phyloP scores from a whole-genome alignment of 768 basidiomycete species.

The Collybia mongolica region DNA sequence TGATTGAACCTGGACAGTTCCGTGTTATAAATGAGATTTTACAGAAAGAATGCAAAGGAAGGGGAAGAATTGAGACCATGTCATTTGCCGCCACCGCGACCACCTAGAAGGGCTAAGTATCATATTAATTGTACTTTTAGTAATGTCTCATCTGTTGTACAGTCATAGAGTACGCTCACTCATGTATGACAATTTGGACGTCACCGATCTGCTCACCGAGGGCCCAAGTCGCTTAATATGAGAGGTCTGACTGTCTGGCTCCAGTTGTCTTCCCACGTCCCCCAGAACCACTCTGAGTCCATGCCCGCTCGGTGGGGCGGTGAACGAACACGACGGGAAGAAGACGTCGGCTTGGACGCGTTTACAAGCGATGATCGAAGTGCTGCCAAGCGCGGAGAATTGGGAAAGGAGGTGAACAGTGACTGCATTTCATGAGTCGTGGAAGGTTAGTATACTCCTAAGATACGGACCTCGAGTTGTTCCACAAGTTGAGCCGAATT shows the following conservation, averaged over 20 bases:
- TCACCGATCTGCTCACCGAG: background rate
- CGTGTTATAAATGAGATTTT: slow-evolving; percentile 85
- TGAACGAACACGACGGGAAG: slow-evolving; percentile 18
- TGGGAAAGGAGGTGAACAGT: slow-evolving; percentile 61
- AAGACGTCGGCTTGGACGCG: slow-evolving; percentile 23
- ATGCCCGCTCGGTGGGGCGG: slow-evolving; percentile 17
- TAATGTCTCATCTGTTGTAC: slow-evolving; percentile 6
- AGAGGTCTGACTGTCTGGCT: slow-evolving; percentile 62
- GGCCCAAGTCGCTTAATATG: slow-evolving; percentile 26
- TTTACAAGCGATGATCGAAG: slow-evolving; percentile 51
- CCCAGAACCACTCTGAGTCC: slow-evolving; percentile 53
- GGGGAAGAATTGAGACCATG: slow-evolving; percentile 83
- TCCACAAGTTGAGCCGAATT: slow-evolving; percentile 64
- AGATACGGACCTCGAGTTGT: slow-evolving; percentile 58
- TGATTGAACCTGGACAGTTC: slow-evolving; percentile 94
- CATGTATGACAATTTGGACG: no score
- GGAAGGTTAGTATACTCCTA: slow-evolving; percentile 13
- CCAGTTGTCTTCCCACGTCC: slow-evolving; percentile 89
- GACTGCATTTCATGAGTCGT: slow-evolving; percentile 31
- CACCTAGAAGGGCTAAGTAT: slow-evolving; percentile 5
- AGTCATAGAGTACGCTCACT: slow-evolving; percentile 1
- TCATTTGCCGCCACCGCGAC: slow-evolving; percentile 63
- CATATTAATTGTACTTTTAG: background rate
- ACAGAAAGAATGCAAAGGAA: slow-evolving; percentile 88
- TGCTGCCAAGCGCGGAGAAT: slow-evolving; percentile 42